A percentile compares a stretch with the other conserved stretches of the same genome.
phyloP scores from a whole-genome alignment of 495 filamentous ascomycete genomes.

The Penicilliopsis zonata region DNA sequence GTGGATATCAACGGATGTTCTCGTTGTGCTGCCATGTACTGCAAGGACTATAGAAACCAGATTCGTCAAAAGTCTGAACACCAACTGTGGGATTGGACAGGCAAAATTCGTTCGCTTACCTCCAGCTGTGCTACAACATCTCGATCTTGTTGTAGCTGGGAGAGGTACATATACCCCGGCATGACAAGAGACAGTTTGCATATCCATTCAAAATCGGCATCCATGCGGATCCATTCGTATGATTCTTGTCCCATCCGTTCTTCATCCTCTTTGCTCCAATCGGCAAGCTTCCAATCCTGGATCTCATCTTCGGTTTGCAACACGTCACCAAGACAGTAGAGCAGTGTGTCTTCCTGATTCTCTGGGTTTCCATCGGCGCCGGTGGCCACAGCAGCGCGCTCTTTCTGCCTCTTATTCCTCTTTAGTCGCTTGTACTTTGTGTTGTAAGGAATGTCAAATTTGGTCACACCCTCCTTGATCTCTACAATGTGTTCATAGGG shows the following conservation, averaged over 20 bases:
- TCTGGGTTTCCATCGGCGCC: conserved; percentile 53
- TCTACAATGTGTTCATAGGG: conserved; percentile 98
- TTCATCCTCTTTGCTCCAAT: conserved; percentile 83
- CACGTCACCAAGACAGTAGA: conserved; percentile 91
- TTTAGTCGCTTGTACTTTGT: conserved; percentile 99
- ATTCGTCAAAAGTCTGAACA: background rate
- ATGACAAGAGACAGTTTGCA: conserved; percentile 67
- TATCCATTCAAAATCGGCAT: conserved; percentile 97
- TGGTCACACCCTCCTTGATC: conserved; percentile 71
- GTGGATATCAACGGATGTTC: conserved; percentile 69
- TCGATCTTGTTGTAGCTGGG: conserved; percentile 91
- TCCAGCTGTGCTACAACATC: conserved; percentile 95
- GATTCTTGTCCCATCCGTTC: conserved; percentile 86
- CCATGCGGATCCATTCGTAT: conserved; percentile 97
- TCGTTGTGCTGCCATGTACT: conserved; percentile 44
- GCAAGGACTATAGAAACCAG: conserved; percentile 35
- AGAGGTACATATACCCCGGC: conserved; percentile 93
- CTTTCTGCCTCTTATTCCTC: conserved; percentile 76
- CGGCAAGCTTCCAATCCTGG: conserved; percentile 67
- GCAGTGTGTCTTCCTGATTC: conserved; percentile 65
- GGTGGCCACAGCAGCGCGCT: conserved; percentile 50
- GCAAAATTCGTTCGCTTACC: conserved; percentile 22
- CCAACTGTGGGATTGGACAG: conserved; percentile 6
- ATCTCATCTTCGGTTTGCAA: conserved; percentile 72
- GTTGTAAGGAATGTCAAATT: conserved; percentile 93